phyloP scores from a whole-genome alignment of 208 protist species.

The Crithidia mellificae region DNA sequence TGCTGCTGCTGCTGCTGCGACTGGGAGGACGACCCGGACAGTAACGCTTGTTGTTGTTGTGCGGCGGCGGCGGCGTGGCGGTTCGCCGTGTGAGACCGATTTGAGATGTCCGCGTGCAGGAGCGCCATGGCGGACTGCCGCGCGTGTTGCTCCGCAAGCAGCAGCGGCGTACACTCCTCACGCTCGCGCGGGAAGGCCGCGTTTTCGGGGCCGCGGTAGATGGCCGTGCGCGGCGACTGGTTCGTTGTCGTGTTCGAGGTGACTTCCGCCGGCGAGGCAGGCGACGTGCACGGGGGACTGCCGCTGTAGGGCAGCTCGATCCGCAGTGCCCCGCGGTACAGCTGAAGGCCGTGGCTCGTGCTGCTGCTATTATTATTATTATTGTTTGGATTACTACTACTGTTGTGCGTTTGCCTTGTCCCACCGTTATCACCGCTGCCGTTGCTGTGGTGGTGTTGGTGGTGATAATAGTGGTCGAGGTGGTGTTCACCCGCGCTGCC shows the following conservation, averaged over 20 bases:
- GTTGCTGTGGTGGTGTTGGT: no score
- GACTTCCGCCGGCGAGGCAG: constrained; percentile 14
- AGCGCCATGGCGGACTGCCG: constrained; percentile 37
- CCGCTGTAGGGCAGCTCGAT: constrained; percentile 25
- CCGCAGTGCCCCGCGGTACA: constrained; percentile 20
- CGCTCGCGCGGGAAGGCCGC: constrained; percentile 15
- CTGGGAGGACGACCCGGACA: neutral
- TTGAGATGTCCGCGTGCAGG: constrained; percentile 26
- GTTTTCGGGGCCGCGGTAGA: constrained; percentile 10
- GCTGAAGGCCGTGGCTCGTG: neutral
- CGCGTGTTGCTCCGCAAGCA: constrained; percentile 19
- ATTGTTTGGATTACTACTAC: neutral
- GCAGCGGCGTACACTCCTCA: constrained; percentile 16
- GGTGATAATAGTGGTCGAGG: no score
- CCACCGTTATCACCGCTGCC: neutral
- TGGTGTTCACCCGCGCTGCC: no score
- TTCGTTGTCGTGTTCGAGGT: constrained; percentile 9
- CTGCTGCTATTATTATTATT: neutral
- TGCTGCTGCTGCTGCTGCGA: neutral
- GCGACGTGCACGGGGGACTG: constrained; percentile 19
- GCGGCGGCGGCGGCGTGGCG: neutral
- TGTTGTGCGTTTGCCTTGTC: neutral
- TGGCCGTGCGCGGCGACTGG: constrained; percentile 16
- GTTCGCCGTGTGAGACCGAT: neutral
- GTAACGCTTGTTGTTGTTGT: neutral